phyloP scores from a whole-genome alignment of 2,329 filamentous ascomycete genomes.

The Scedosporium boydii region DNA sequence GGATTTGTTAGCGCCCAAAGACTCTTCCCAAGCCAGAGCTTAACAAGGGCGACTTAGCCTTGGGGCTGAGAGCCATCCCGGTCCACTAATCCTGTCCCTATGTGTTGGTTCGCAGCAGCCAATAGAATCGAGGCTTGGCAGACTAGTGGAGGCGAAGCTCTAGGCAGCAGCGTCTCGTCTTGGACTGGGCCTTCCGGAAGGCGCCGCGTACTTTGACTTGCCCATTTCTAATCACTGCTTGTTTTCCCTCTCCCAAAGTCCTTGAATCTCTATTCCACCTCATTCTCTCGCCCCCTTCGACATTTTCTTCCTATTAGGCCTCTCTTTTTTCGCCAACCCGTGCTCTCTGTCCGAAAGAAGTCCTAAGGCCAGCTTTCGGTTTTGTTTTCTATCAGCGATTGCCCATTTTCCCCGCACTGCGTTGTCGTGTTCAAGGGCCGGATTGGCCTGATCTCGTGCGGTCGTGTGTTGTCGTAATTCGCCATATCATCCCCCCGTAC shows the following conservation, averaged over 20 bases:
- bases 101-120: not conserved
- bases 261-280: not conserved
- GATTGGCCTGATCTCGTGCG: not conserved
- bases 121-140: not conserved
- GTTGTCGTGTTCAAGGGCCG: not conserved
- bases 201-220: not conserved
- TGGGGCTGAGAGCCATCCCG: conserved; percentile 4
- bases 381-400: not conserved
- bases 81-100: not conserved
- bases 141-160: conserved; percentile 7
- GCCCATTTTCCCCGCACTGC: not conserved
- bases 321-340: not conserved
- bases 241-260: conserved; percentile 13
- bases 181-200: conserved; percentile 1
- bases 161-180: conserved; percentile 7
- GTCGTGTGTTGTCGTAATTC: not conserved
- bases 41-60: not conserved
- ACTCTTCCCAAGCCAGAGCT: not conserved
- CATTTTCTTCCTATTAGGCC: not conserved
- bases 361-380: not conserved
- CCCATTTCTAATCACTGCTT: conserved; percentile 4
- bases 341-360: not conserved
- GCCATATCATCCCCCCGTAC: not conserved
- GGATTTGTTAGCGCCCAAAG: not conserved
- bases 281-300: not conserved